phyloP scores from a whole-genome alignment of 306 rosid genomes.

The Pyrus betulifolia region DNA sequence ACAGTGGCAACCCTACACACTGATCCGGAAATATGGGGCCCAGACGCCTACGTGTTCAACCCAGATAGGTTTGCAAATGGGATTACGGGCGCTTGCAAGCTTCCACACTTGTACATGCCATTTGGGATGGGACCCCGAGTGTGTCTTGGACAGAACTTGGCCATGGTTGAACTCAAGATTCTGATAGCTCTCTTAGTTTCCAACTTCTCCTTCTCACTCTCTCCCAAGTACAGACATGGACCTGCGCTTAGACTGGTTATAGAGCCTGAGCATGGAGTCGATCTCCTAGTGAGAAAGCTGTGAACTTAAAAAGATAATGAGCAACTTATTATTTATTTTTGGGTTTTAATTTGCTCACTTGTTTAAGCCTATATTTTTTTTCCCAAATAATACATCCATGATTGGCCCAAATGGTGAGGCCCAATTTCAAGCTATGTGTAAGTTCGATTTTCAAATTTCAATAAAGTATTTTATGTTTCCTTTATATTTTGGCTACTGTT shows the following conservation, averaged over 20 bases:
- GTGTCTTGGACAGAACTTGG: conserved; percentile 15
- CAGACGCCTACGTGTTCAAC: conserved; percentile 9
- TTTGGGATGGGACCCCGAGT: conserved; percentile 20
- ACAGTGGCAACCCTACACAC: background rate
- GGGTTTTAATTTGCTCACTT: background rate
- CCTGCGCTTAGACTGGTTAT: conserved; percentile 21
- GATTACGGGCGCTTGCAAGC: conserved; percentile 18
- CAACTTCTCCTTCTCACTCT: conserved; percentile 32
- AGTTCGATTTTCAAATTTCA: too few species aligned
- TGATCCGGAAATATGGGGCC: conserved; percentile 20
- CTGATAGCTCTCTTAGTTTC: conserved; percentile 27
- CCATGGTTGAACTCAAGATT: conserved; percentile 18
- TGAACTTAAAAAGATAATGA: background rate
- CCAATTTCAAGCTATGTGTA: too few species aligned
- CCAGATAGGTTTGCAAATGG: conserved; percentile 21
- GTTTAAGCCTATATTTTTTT: too few species aligned
- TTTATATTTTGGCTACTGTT: too few species aligned
- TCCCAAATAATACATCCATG: too few species aligned
- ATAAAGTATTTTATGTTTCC: too few species aligned
- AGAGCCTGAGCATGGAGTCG: conserved; percentile 35
- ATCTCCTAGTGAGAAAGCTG: conserved; percentile 25
- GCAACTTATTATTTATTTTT: background rate
- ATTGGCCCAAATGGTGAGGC: too few species aligned
- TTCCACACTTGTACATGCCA: conserved; percentile 23
- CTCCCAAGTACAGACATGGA: conserved; percentile 28